Evolutionary conservation across 371 early-diverging fungal species (phyloP).

Genomic region (Mortierella sp.): DNA sequence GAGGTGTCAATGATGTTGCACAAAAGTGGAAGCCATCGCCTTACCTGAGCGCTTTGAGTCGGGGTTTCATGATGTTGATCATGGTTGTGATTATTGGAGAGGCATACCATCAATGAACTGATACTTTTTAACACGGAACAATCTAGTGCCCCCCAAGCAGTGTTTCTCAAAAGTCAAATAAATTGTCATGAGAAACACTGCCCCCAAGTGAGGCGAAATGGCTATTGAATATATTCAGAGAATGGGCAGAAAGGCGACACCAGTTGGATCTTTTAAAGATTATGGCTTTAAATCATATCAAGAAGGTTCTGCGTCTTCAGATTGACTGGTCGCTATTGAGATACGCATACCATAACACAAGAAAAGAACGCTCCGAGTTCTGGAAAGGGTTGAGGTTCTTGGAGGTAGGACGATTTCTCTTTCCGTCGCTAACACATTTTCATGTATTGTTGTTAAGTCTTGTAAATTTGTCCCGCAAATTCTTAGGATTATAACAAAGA

Average conservation of each 20-base stretch:
- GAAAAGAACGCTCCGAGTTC: slow-evolving; percentile 4
- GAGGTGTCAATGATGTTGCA: slow-evolving; percentile 20
- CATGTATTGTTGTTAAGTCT: background rate
- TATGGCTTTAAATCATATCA: slow-evolving; percentile 11
- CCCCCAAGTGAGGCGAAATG: background rate
- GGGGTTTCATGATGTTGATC: slow-evolving; percentile 3
- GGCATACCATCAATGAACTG: slow-evolving; percentile 1
- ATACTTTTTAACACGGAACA: slow-evolving; percentile 2
- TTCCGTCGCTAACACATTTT: background rate
- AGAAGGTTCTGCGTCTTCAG: slow-evolving; percentile 17
- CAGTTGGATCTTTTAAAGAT: slow-evolving; percentile 14
- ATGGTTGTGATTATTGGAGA: background rate
- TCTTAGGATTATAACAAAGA: slow-evolving; percentile 7
- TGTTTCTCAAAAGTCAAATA: no score
- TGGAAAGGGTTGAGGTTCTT: background rate
- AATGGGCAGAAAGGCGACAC: slow-evolving; percentile 1
- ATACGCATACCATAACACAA: background rate
- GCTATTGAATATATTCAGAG: background rate
- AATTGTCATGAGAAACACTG: no score
- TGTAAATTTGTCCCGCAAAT: background rate
- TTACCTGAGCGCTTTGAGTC: slow-evolving; percentile 14
- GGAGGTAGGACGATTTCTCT: slow-evolving; percentile 5
- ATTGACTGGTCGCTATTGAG: slow-evolving; percentile 4
- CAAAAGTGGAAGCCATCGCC: slow-evolving; percentile 20
- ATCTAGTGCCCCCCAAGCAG: background rate